Base-by-base conservation (phyloP, 2,329 filamentous ascomycete genomes). In the Dactylellina haptotyla region DNA sequence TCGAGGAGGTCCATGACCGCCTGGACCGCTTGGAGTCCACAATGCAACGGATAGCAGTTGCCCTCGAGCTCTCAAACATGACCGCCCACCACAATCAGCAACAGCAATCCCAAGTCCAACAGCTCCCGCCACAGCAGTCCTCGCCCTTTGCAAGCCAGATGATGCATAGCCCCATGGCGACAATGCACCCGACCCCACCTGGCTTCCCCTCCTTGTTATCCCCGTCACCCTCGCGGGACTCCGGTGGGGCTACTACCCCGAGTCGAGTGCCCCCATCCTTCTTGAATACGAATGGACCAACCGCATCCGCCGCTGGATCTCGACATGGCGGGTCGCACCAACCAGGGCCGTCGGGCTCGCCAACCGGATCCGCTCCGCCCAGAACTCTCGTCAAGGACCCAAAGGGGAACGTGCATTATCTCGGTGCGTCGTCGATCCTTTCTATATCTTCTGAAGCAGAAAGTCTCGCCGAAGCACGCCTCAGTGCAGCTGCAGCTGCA, bases 1-100 rank as follows among this genome's bases (percentile, higher is more conserved):
- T 78, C 53, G 77, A 78, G 45, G 77, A 78, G 50, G 77, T 78
- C 37, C 73, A 78, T 48, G 77, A 78, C 32, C 77, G 77, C 32
- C 75, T 78, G 4, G 76, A 78, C 45, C 62, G 76, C 34, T 75
- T 78, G 43, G 77, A 78, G 41, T 67, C 70, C 34, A 75, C 70
- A 4, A 75, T 76, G 75, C 59, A 64, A 6, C 74, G 76, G 16
- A 74, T 77, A 25, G 65, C 70, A 8, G 59, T 73, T 23, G 77
- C 76, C 10, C 53, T 78, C 41, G 64, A 75, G 18, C 54, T 77
- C 28, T 75, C 76, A 4, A 75, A 71, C 46, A 72, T 75, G 28
- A 75, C 74, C 10, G 41, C 75, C 8, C 71, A 76, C 50, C 53
- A 73, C 18, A 61, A 69, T 28, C 73, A 63, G 41, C 72, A 69